A percentile compares a stretch with the other conserved stretches of the same genome.
These are phyloP conservation scores for Kernera saxatilis DNA, from an alignment of 345 rosid species.

Conservation along the genomic window DNA sequence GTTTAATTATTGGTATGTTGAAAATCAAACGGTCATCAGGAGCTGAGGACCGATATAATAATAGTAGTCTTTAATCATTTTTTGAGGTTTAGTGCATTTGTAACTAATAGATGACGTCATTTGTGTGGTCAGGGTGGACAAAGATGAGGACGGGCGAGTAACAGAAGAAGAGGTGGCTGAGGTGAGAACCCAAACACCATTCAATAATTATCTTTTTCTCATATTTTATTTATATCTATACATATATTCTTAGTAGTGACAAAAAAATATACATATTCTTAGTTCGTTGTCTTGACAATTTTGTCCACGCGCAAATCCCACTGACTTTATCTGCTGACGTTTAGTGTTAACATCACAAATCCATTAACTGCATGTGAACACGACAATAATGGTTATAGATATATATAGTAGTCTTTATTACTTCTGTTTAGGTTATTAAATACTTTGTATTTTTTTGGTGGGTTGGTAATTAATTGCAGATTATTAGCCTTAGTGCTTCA, in stretches of 20 bases:
- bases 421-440: neutral
- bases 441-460: neutral
- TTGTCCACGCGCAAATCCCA: conserved; percentile 31
- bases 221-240: neutral
- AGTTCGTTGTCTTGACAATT: conserved; percentile 27
- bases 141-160: conserved; percentile 79
- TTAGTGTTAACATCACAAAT: conserved; percentile 12
- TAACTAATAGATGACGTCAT: conserved; percentile 22
- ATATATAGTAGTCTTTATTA: neutral
- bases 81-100: neutral
- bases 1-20: neutral
- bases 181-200: conserved; percentile 37
- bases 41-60: neutral
- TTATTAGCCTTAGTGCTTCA: conserved; percentile 81
- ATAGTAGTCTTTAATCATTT: neutral
- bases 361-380: conserved; percentile 16
- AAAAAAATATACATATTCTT: neutral
- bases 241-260: neutral
- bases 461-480: conserved; percentile 36
- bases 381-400: conserved; percentile 6
- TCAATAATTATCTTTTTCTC: conserved; percentile 2
- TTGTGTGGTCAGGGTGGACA: conserved; percentile 55
- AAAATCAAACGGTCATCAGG: conserved; percentile 12
- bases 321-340: conserved; percentile 26
- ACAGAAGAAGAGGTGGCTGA: conserved; percentile 81